Evolutionary conservation across 306 rosid species (phyloP), one percentile per base, ranked within the genome.

Genomic region (Inga laurina): DNA sequence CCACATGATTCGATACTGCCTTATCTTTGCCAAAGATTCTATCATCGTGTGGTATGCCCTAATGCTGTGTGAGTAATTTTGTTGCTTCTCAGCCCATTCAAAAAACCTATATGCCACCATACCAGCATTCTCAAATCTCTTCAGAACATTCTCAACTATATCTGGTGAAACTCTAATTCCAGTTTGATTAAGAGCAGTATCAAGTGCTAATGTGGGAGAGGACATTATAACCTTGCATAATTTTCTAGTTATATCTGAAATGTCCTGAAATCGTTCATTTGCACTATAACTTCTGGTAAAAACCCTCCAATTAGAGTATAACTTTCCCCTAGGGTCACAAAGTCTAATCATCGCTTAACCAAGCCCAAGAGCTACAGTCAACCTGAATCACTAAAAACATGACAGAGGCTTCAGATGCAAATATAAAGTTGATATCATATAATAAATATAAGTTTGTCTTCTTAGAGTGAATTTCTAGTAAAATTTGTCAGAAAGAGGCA

Each of bases 141-240:
- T 27, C 0, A 27, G 30, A 27, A 27, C 30, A 27, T 27, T 27
- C 30, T 27, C 30, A 3, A 85, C 96, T 39, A 87, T 79, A 77
- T 93, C 93, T 24, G 91, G 91, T 13, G 91, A 84, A 74, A 92
- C 89, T 81, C 88, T 88, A 52, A 93, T 78, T 22, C 95, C 98
- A 30, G 87, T 86, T 81, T 92, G 98, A 69, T 93, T 87, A 43
- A 95, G 98, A 54, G 95, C 96, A 30, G 91, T 86, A 45, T 93
- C 95, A 35, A 95, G 90, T 48, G 85, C 87, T 32, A 87, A 56
- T 0, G 87, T 44, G 0, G 93, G 94, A 79, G 76, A 79, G 27
- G 96, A 80, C 84, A 90, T 88, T 91, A 93, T 88, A 27, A 87
- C 87, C 79, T 90, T 92, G 77, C 88, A 90, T 22, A 93, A 82